These are phyloP conservation scores for Tripterygium wilfordii DNA, from an alignment of 177 flowering plant genomes.

Conservation along the genomic window DNA sequence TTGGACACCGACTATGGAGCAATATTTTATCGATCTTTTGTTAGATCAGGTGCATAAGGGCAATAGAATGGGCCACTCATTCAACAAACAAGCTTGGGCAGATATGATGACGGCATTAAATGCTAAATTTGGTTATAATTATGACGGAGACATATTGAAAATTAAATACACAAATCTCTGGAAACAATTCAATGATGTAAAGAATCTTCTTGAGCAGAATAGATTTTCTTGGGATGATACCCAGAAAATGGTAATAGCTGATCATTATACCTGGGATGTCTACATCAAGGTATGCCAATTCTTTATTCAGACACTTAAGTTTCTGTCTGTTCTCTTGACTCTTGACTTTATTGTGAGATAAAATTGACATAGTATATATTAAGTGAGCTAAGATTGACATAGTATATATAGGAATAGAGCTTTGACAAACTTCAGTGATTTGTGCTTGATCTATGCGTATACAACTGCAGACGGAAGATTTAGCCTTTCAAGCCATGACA, in stretches of 20 bases:
- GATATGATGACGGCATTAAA: slow-evolving; percentile 19
- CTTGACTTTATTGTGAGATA: neutral
- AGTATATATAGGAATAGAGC: slow-evolving; percentile 6
- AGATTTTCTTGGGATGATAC: slow-evolving; percentile 26
- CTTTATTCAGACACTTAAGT: neutral
- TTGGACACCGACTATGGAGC: slow-evolving; percentile 23
- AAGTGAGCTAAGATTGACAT: slow-evolving; percentile 23
- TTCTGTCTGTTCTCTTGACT: neutral
- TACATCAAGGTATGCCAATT: slow-evolving; percentile 15
- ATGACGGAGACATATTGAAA: slow-evolving; percentile 14
- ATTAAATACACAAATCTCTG: slow-evolving; percentile 11
- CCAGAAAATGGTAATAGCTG: slow-evolving; percentile 17
- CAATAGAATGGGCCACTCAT: slow-evolving; percentile 10
- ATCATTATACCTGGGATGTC: slow-evolving; percentile 17
- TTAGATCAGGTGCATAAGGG: slow-evolving; percentile 21
- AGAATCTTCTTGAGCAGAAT: slow-evolving; percentile 16
- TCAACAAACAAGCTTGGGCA: slow-evolving; percentile 23
- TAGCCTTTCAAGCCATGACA: slow-evolving; percentile 20
- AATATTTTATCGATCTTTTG: slow-evolving; percentile 20
- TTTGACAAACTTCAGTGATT: slow-evolving; percentile 12
- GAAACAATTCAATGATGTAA: slow-evolving; percentile 18
- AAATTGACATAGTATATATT: neutral
- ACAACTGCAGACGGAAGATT: slow-evolving; percentile 19
- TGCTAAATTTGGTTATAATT: slow-evolving; percentile 15
- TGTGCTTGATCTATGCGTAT: slow-evolving; percentile 21